phyloP scores from a whole-genome alignment of 78 protist species.

The Dictyostelium discoideum region DNA sequence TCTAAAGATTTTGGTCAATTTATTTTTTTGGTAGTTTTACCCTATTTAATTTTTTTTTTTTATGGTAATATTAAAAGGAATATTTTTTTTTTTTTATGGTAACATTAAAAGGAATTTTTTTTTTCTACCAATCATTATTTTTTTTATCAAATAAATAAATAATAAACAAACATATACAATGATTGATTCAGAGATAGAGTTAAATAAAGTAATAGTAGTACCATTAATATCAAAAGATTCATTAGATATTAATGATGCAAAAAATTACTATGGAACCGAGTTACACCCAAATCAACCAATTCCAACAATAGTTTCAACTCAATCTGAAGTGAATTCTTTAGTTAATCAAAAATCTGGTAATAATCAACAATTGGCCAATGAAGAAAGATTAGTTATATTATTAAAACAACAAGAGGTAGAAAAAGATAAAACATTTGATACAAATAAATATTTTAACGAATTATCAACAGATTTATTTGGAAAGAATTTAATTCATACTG shows the following conservation, averaged over 20 bases:
- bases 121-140: too few relatives aligned
- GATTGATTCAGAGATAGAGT: too few relatives aligned
- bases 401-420: neutral
- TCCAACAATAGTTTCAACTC: neutral
- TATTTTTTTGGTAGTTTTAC: too few relatives aligned
- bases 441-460: neutral
- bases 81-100: too few relatives aligned
- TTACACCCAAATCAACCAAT: neutral
- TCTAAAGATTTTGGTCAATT: too few relatives aligned
- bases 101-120: too few relatives aligned
- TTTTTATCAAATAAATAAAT: too few relatives aligned
- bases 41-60: too few relatives aligned
- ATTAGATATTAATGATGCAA: neutral
- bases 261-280: neutral
- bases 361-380: neutral
- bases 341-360: too few relatives aligned
- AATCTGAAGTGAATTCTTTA: neutral
- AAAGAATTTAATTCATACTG: neutral
- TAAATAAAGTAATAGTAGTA: neutral
- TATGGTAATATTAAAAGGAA: too few relatives aligned
- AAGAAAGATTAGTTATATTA: neutral
- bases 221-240: neutral
- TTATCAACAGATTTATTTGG: conserved; percentile 20
- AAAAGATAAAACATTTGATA: neutral
- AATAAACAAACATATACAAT: too few relatives aligned